Base-by-base conservation (phyloP, 2,329 filamentous ascomycete genomes). In the Aspergillus sp. region DNA sequence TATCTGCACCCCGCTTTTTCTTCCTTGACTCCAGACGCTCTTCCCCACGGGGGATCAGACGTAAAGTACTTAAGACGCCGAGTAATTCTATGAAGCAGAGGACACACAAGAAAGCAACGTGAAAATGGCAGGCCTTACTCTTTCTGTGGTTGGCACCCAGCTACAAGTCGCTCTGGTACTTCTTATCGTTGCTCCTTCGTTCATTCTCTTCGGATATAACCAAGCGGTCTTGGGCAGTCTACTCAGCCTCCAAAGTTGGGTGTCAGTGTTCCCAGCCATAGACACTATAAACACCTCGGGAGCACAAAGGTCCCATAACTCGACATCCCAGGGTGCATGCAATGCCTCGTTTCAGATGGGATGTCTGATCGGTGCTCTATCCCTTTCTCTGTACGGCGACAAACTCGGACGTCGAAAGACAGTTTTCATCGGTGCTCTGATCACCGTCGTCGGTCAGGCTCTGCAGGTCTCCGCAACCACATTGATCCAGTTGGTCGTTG, bases 141-240 rank as follows among this genome's bases (percentile, higher is more conserved):
- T 47, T 5, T 4, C 17, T 23, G 4, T 47, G 13, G 17, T 47
- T 13, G 43, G 43, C 9, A 47, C 43, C 10, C 19, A 12, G 43
- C 19, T 47, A 9, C 43, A 47, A 19, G 10, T 47, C 19, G 43
- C 43, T 19, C 43, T 47, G 19, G 43, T 47, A 21, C 8, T 19
- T 47, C 43, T 52, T 13, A 23, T 64, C 5, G 67, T 68, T 17
- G 66, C 59, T n/a, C 70, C 70, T 28, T 66, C 76, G 17, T 82
- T 82, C 61, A 77, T 82, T 55, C 74, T 81, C 50, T 83, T 81
- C 65, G 82, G 82, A 56, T 84, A 83, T 73, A 83, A 84, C 65
- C 80, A 83, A 66, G 78, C 79, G 53, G 79, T 79, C 47, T 74
- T 80, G n/a, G 62, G 59, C 19, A 58, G 62, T 10, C 21, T 64